These are phyloP conservation scores for Pichia heedii DNA, from an alignment of 805 yeast species.

Conservation along the genomic window DNA sequence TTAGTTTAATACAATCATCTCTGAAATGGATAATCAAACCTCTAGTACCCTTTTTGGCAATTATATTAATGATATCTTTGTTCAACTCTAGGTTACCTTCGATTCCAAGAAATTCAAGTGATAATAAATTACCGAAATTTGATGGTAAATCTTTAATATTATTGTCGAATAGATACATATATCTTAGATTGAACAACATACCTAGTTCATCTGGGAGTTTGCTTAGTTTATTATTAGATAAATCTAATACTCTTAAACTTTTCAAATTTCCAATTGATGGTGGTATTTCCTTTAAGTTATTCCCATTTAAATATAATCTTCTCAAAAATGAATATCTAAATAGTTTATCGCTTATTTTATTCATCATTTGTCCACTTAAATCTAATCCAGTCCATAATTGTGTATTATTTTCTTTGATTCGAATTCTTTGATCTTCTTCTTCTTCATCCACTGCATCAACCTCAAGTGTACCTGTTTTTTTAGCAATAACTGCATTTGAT, in stretches of 20 bases:
- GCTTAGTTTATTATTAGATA: slow-evolving; percentile 66
- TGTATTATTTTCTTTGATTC: slow-evolving; percentile 49
- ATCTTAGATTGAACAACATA: slow-evolving; percentile 66
- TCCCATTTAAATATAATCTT: slow-evolving; percentile 79
- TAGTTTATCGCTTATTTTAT: slow-evolving; percentile 58
- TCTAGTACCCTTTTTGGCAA: slow-evolving; percentile 77
- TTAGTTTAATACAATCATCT: slow-evolving; percentile 66
- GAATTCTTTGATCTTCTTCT: slow-evolving; percentile 57
- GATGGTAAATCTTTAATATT: slow-evolving; percentile 64
- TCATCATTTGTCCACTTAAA: slow-evolving; percentile 79
- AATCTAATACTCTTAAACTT: slow-evolving; percentile 73
- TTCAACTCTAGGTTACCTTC: slow-evolving; percentile 83
- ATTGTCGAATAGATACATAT: slow-evolving; percentile 83
- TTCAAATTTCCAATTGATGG: slow-evolving; percentile 55
- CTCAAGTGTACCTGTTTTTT: slow-evolving; percentile 21
- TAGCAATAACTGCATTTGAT: slow-evolving; percentile 25
- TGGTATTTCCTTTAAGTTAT: slow-evolving; percentile 64
- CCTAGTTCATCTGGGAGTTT: slow-evolving; percentile 83
- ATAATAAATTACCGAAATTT: slow-evolving; percentile 79
- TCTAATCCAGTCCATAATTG: slow-evolving; percentile 95
- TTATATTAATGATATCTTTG: slow-evolving; percentile 48
- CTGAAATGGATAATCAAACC: slow-evolving; percentile 74
- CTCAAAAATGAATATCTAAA: slow-evolving; percentile 80
- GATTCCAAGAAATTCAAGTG: slow-evolving; percentile 78
- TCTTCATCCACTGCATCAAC: slow-evolving; percentile 42